Base-by-base conservation (phyloP, 148 eudicot genomes). In the Cornus kousa region DNA sequence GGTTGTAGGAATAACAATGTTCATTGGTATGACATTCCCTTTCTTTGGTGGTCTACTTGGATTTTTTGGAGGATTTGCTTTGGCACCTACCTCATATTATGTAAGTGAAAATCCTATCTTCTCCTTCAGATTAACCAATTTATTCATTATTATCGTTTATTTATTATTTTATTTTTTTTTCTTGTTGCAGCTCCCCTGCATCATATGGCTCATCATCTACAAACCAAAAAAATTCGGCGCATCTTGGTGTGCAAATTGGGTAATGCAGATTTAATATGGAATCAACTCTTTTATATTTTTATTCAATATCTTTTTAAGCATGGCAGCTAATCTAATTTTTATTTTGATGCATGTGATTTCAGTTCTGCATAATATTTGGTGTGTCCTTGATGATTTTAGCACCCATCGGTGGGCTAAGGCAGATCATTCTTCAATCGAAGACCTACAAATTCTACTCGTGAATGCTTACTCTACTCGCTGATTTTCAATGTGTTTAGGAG, bases 1-100 rank as follows among this genome's bases (percentile, higher is more conserved):
- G 73, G 1, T 65, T 79, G 87, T 81, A 90, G 96, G 75, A 19
- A 6, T 84, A 4, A 92, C 96, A 20, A 78, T 88, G 93, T 85
- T 92, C 70, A 19, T 90, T 23, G 96, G 77, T 8, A 86, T 92
- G 17, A 84, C 88, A 11, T 73, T 90, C 74, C 96, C 93, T 14
- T 90, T 92, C 91, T 92, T 92, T 78, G 92, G 93, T 31, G 90
- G 91, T 20, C 86, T 90, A 48, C 87, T 92, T 31, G 93, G 96
- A 37, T 90, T 92, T 78, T 90, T 92, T 72, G 96, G 96, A 55
- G 96, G 96, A 74, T 88, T 92, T 83, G 93, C 90, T 70, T 82
- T 88, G 81, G 91, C 93, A n/a, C 96, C 96, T 57, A 88, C 90
- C 40, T 48, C 93, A 77, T 92, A 87, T 73, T 92, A 78, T 76